phyloP scores from a whole-genome alignment of 2,329 filamentous ascomycete genomes.

The Tolypocladium cylindrosporum region DNA sequence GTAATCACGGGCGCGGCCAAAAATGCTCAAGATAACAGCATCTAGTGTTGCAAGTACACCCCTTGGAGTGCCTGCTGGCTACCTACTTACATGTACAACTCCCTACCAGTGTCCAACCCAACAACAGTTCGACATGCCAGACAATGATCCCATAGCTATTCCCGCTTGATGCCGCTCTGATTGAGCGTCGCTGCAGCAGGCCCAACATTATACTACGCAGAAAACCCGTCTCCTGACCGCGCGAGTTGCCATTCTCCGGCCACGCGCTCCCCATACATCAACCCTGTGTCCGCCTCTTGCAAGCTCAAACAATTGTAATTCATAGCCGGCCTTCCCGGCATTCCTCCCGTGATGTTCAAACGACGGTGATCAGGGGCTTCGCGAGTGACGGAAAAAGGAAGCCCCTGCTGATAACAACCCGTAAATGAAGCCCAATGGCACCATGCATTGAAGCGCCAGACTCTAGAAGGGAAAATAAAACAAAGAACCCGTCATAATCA shows the following conservation, averaged over 20 bases:
- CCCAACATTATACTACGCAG: background rate
- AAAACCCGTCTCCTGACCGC: no score
- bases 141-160: background rate
- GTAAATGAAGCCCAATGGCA: background rate
- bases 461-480: slow-evolving; percentile 8
- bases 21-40: background rate
- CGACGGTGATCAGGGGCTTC: background rate
- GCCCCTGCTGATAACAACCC: background rate
- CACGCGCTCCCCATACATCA: background rate
- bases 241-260: background rate
- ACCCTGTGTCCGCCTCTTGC: background rate
- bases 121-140: background rate
- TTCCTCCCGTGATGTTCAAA: background rate
- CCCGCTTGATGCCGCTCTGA: background rate
- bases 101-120: background rate
- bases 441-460: slow-evolving; percentile 4
- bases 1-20: background rate
- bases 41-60: background rate
- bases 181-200: background rate
- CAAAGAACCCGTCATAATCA: slow-evolving; percentile 9
- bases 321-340: background rate
- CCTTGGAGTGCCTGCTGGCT: background rate
- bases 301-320: background rate
- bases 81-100: background rate
- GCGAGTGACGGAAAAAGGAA: no score